A percentile compares a stretch with the other conserved stretches of the same genome.
Evolutionary conservation across 2,329 filamentous ascomycete genomes (phyloP).

Genomic region (Aureobasidium sp.): DNA sequence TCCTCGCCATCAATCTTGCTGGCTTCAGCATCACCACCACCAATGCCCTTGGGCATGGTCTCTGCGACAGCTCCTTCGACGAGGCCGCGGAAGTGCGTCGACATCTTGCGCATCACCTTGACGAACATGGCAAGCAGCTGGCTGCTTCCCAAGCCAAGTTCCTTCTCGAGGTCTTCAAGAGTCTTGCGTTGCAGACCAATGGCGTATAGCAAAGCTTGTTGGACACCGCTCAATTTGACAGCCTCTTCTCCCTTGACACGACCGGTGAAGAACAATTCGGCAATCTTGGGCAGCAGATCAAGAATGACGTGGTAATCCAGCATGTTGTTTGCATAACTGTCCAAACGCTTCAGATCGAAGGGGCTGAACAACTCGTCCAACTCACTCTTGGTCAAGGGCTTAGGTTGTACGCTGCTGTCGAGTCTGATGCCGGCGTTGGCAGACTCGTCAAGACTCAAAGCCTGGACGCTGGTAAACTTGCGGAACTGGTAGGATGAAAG

Average conservation of each 20-base stretch:
- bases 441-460: conserved; percentile 81
- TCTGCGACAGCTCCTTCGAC: conserved; percentile 58
- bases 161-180: conserved; percentile 69
- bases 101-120: conserved; percentile 86
- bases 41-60: conserved; percentile 32
- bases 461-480: conserved; percentile 66
- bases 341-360: conserved; percentile 89
- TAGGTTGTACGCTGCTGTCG: conserved; percentile 44
- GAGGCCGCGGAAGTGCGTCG: conserved; percentile 64
- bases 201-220: conserved; percentile 80
- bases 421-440: conserved; percentile 60
- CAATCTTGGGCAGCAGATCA: conserved; percentile 78
- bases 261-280: conserved; percentile 76
- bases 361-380: conserved; percentile 75
- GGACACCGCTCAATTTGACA: conserved; percentile 70
- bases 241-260: conserved; percentile 44
- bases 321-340: conserved; percentile 94
- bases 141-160: conserved; percentile 62
- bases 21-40: conserved; percentile 52
- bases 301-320: conserved; percentile 97
- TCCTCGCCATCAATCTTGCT: conserved; percentile 48
- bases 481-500: conserved; percentile 91
- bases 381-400: conserved; percentile 61
- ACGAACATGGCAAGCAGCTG: conserved; percentile 96
- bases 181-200: conserved; percentile 87